A percentile compares a stretch with the other conserved stretches of the same genome.
Evolutionary conservation across 495 filamentous ascomycete genomes (phyloP).

Genomic region (Penicillium ochrochloron): DNA sequence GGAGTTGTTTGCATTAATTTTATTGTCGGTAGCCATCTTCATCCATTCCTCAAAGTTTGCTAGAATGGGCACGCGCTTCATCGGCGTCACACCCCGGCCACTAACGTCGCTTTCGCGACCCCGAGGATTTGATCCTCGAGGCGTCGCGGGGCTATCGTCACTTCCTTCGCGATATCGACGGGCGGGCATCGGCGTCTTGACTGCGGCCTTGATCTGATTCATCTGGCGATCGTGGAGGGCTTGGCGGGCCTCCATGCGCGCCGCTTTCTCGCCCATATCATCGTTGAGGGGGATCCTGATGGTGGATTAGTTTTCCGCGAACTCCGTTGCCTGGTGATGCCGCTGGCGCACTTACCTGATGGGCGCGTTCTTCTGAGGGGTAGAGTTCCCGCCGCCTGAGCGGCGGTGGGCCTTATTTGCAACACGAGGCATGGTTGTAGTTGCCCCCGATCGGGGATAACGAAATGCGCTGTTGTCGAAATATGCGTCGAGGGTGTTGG

Average conservation of each 20-base stretch:
- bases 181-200: slow-evolving; percentile 70
- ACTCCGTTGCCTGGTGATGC: slow-evolving; percentile 6
- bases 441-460: slow-evolving; percentile 37
- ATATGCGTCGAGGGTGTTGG: slow-evolving; percentile 15
- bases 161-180: slow-evolving; percentile 70
- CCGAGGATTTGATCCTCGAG: slow-evolving; percentile 56
- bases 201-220: slow-evolving; percentile 88
- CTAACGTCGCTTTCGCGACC: slow-evolving; percentile 65
- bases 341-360: slow-evolving; percentile 60
- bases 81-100: slow-evolving; percentile 81
- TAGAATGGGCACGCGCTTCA: slow-evolving; percentile 93
- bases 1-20: slow-evolving; percentile 98
- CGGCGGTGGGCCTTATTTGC: slow-evolving; percentile 59
- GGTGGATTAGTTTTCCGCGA: slow-evolving; percentile 21
- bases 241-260: slow-evolving; percentile 83
- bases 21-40: slow-evolving; percentile 99
- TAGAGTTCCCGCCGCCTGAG: slow-evolving; percentile 56
- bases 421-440: slow-evolving; percentile 72
- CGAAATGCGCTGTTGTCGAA: slow-evolving; percentile 14
- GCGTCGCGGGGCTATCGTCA: slow-evolving; percentile 68
- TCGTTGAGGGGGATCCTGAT: slow-evolving; percentile 88
- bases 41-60: slow-evolving; percentile 99
- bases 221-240: slow-evolving; percentile 89
- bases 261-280: slow-evolving; percentile 89
- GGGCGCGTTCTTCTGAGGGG: slow-evolving; percentile 66